Percentiles rank a stretch among this genome's conserved stretches.
Conservation (phyloP, 208 protist species). For the Kentomonas sorsogonicus region DNA sequence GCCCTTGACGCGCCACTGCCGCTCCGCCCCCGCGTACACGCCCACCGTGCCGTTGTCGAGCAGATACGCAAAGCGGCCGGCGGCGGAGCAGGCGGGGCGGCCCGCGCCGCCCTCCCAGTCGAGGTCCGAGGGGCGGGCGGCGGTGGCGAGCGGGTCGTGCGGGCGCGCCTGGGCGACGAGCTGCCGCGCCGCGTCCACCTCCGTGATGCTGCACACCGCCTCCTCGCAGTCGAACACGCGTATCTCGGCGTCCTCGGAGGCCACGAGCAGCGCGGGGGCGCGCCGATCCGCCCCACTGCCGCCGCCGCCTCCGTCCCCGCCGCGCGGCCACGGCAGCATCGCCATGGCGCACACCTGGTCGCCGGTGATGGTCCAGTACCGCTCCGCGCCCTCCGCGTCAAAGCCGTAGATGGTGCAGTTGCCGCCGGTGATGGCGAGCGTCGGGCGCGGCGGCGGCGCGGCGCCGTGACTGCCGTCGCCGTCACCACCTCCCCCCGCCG, state of each 20-base stretch:
- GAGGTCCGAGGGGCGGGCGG: background rate
- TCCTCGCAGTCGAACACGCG: conserved; percentile 90
- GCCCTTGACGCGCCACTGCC: conserved; percentile 86
- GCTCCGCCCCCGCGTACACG: conserved; percentile 75
- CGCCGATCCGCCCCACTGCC: background rate
- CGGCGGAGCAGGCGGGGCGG: background rate
- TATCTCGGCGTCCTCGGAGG: conserved; percentile 92
- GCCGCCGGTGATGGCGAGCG: conserved; percentile 87
- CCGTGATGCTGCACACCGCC: conserved; percentile 64
- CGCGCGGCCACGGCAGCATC: conserved; percentile 58
- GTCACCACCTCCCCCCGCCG: background rate
- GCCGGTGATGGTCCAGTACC: conserved; percentile 93
- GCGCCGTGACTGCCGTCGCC: background rate
- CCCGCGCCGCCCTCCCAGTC: background rate
- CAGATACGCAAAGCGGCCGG: conserved; percentile 82
- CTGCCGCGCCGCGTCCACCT: conserved; percentile 77
- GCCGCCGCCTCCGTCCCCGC: background rate
- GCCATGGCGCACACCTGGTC: conserved; percentile 88
- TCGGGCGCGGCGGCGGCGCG: conserved; percentile 12
- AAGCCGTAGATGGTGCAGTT: conserved; percentile 94
- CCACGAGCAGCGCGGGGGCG: conserved; percentile 71
- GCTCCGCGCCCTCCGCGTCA: conserved; percentile 80
- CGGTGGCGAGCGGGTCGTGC: background rate
- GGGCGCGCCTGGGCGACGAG: conserved; percentile 26
- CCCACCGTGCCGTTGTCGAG: conserved; percentile 92